A percentile compares a stretch with the other conserved stretches of the same genome.
phyloP scores from a whole-genome alignment of 202 grass and related monocot species.

The Zoysia matrella region DNA sequence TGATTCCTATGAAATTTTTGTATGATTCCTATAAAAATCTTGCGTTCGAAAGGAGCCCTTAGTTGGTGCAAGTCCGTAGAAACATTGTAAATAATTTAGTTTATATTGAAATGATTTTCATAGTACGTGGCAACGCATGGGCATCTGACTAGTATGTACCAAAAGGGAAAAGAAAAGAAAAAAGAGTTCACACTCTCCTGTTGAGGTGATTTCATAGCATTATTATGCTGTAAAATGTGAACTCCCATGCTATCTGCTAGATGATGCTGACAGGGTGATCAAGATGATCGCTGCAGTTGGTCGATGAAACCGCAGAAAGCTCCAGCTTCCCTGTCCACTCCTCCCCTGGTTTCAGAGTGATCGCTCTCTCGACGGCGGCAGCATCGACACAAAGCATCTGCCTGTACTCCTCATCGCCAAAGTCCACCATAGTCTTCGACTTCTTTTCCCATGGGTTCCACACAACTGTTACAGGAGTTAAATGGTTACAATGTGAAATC shows the following conservation, averaged over 20 bases:
- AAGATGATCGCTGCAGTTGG: conserved; percentile 86
- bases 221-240: not conserved
- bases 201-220: conserved; percentile 7
- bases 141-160: conserved; percentile 21
- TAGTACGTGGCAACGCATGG: no score
- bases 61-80: no score
- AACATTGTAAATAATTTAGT: no score
- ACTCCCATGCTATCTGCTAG: conserved; percentile 26
- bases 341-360: conserved; percentile 75
- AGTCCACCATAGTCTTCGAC: conserved; percentile 66
- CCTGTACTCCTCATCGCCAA: conserved; percentile 92
- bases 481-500: conserved; percentile 1
- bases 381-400: conserved; percentile 79
- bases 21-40: no score
- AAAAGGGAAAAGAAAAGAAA: not conserved
- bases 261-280: conserved; percentile 50
- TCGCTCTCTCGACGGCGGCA: conserved; percentile 62
- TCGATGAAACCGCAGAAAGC: conserved; percentile 69
- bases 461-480: conserved; percentile 50
- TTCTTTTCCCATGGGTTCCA: conserved; percentile 99
- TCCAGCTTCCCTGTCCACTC: conserved; percentile 88
- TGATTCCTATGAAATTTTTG: no score
- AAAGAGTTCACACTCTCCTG: not conserved
- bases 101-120: no score
- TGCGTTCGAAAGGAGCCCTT: no score